A percentile compares a stretch with the other conserved stretches of the same genome.
Evolutionary conservation across 805 yeast genomes (phyloP).

Genomic region (Ogataea populi-albae): DNA sequence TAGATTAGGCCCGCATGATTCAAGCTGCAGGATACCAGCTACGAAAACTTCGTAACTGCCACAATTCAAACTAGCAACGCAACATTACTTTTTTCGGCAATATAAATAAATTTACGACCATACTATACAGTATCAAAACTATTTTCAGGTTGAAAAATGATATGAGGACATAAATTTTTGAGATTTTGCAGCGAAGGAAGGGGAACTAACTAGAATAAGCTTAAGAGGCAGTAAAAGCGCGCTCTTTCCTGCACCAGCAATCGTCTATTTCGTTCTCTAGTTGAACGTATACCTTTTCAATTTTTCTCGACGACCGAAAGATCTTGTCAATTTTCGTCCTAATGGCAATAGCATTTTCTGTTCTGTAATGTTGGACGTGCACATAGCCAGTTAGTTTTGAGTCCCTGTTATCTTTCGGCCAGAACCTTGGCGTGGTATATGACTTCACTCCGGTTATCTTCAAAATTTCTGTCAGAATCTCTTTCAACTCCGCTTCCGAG

Average conservation of each 20-base stretch:
- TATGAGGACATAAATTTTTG: too few species aligned
- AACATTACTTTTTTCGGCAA: too few species aligned
- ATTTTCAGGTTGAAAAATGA: too few species aligned
- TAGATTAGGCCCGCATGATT: too few species aligned
- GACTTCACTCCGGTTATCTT: constrained; percentile 77
- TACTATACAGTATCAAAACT: too few species aligned
- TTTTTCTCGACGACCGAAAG: constrained; percentile 18
- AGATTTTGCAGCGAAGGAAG: too few species aligned
- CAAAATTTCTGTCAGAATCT: constrained; percentile 63
- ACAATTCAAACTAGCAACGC: too few species aligned
- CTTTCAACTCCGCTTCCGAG: constrained; percentile 62
- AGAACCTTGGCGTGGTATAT: constrained; percentile 86
- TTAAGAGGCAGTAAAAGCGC: constrained; percentile 26
- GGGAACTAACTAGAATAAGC: too few species aligned
- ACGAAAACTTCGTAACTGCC: too few species aligned
- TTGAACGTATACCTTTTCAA: constrained; percentile 31
- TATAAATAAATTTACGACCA: too few species aligned
- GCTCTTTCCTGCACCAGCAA: constrained; percentile 37
- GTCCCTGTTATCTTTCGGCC: constrained; percentile 56
- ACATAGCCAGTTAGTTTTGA: constrained; percentile 65
- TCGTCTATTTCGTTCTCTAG: constrained; percentile 38
- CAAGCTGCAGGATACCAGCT: too few species aligned
- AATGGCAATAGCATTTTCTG: constrained; percentile 30
- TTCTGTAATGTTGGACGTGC: constrained; percentile 66
- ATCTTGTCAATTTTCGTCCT: constrained; percentile 28